These are phyloP conservation scores for Mycena venus DNA, from an alignment of 768 basidiomycete genomes.

Conservation along the genomic window DNA sequence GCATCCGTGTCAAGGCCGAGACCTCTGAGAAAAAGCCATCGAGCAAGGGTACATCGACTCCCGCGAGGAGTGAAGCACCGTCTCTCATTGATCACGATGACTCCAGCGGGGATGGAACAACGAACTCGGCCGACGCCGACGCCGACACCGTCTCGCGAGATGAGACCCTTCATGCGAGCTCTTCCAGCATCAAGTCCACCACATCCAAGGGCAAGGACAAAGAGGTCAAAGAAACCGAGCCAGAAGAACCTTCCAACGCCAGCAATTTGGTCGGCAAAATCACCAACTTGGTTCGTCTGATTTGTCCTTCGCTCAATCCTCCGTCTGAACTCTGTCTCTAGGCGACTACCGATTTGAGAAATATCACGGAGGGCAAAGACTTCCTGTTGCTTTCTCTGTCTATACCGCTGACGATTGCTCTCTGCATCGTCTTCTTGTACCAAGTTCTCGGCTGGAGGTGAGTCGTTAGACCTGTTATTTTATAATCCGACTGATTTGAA, in stretches of 20 bases:
- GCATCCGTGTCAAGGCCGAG: constrained; percentile 73
- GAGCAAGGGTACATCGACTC: constrained; percentile 24
- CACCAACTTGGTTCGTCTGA: constrained; percentile 81
- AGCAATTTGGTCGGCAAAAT: constrained; percentile 80
- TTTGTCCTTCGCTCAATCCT: constrained; percentile 37
- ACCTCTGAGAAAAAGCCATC: constrained; percentile 20
- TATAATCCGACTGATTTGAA: not conserved
- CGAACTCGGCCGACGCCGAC: constrained; percentile 3
- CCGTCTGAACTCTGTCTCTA: not conserved
- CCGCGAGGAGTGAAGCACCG: constrained; percentile 10
- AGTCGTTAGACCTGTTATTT: not conserved
- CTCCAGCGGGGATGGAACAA: constrained; percentile 27
- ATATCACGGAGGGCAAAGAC: constrained; percentile 28
- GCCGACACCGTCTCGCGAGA: constrained; percentile 19
- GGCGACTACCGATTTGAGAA: not conserved
- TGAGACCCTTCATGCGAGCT: constrained; percentile 29
- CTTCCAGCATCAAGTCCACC: constrained; percentile 32
- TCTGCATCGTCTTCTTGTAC: constrained; percentile 62
- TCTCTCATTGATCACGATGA: constrained; percentile 19
- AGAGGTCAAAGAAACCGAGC: constrained; percentile 19
- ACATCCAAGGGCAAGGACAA: constrained; percentile 29
- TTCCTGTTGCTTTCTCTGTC: constrained; percentile 24
- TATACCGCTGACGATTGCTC: constrained; percentile 54
- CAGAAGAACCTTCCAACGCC: constrained; percentile 26
- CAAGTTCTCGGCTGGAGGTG: constrained; percentile 64